phyloP scores from a whole-genome alignment of 768 basidiomycete genomes.

The Amanita jacksonii region DNA sequence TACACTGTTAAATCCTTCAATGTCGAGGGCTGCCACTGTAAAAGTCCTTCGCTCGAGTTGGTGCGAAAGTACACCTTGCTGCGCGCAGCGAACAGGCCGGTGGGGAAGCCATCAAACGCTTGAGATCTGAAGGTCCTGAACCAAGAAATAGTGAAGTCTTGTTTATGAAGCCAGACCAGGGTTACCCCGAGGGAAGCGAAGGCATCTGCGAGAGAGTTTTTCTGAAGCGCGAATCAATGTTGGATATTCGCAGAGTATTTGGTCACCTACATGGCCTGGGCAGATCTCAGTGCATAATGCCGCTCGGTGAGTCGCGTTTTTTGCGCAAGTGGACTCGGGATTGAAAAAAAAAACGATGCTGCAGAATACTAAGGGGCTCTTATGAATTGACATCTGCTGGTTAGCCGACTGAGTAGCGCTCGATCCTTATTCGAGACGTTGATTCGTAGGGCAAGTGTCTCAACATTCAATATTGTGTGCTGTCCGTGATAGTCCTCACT shows the following conservation, averaged over 20 bases:
- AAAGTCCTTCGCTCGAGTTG: slow-evolving; percentile 39
- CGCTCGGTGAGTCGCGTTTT: slow-evolving; percentile 30
- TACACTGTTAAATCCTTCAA: not conserved
- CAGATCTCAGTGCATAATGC: slow-evolving; percentile 44
- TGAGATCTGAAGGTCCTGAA: slow-evolving; percentile 33
- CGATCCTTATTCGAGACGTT: slow-evolving; percentile 10
- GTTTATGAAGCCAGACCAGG: slow-evolving; percentile 44
- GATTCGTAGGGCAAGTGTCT: slow-evolving; percentile 25
- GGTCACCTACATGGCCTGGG: no score
- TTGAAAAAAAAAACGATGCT: no score
- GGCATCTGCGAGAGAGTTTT: slow-evolving; percentile 37
- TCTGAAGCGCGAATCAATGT: slow-evolving; percentile 36
- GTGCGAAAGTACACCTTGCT: slow-evolving; percentile 53
- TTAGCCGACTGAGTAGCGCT: slow-evolving; percentile 1
- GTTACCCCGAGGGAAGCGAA: slow-evolving; percentile 38
- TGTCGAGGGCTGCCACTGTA: slow-evolving; percentile 30
- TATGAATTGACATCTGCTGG: slow-evolving; percentile 12
- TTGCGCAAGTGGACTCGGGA: no score
- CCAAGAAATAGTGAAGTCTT: slow-evolving; percentile 36
- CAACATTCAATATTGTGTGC: slow-evolving; percentile 29
- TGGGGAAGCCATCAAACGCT: slow-evolving; percentile 34
- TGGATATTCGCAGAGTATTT: slow-evolving; percentile 47
- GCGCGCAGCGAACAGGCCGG: slow-evolving; percentile 39
- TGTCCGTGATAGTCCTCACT: not conserved
- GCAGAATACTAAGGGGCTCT: slow-evolving; percentile 9